Percentiles rank a stretch among this genome's conserved stretches.
Evolutionary conservation across 345 rosid genomes (phyloP).

Genomic region (Murraya paniculata): DNA sequence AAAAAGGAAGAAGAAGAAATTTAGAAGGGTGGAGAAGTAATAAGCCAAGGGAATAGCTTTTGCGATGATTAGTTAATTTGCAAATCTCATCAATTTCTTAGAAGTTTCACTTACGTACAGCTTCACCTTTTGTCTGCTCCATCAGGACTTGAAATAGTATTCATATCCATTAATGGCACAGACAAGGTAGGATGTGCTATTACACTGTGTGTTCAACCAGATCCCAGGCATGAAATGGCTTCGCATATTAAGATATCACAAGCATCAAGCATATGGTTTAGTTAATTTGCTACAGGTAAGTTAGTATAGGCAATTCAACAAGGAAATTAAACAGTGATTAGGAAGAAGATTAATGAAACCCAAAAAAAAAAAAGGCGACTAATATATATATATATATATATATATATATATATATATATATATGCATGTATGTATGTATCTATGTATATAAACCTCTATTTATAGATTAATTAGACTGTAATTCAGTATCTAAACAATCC

Average conservation of each 20-base stretch:
- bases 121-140: slow-evolving; percentile 32
- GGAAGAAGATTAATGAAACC: slow-evolving; percentile 19
- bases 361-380: slow-evolving; percentile 10
- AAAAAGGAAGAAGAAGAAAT: background rate
- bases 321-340: background rate
- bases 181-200: slow-evolving; percentile 24
- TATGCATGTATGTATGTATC: too few relatives aligned
- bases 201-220: background rate
- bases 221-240: slow-evolving; percentile 19
- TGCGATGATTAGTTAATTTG: background rate
- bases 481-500: slow-evolving; percentile 10
- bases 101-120: slow-evolving; percentile 17
- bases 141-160: slow-evolving; percentile 17
- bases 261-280: background rate
- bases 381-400: too few relatives aligned
- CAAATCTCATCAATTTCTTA: background rate
- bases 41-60: background rate
- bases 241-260: background rate
- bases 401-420: too few relatives aligned
- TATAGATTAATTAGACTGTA: slow-evolving; percentile 12
- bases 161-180: slow-evolving; percentile 32
- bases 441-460: slow-evolving; percentile 1
- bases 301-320: background rate
- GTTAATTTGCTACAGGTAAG: background rate
- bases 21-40: background rate